phyloP scores from a whole-genome alignment of 2,329 filamentous ascomycete genomes.

The Penicillium hordei region DNA sequence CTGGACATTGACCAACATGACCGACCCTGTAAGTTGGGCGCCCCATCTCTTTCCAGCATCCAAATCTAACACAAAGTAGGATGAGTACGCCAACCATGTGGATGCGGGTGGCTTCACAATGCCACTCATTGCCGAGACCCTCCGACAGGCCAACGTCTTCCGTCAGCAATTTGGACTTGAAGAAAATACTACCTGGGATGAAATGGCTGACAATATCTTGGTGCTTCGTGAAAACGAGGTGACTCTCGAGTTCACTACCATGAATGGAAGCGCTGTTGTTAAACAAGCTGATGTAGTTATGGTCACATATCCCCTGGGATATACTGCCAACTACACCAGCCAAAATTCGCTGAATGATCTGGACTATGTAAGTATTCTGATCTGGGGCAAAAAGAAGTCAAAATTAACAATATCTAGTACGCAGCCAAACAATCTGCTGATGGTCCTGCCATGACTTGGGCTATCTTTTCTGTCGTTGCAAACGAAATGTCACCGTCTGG shows the following conservation, averaged over 20 bases:
- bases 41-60: neutral
- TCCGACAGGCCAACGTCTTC: conserved; percentile 59
- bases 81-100: conserved; percentile 67
- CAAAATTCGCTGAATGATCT: conserved; percentile 56
- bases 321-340: conserved; percentile 54
- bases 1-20: conserved; percentile 62
- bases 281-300: conserved; percentile 72
- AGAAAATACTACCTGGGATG: conserved; percentile 58
- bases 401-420: conserved; percentile 47
- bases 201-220: conserved; percentile 57
- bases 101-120: conserved; percentile 70
- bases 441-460: conserved; percentile 72
- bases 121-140: conserved; percentile 57
- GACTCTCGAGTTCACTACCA: conserved; percentile 63
- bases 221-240: conserved; percentile 60
- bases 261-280: conserved; percentile 66
- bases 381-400: neutral
- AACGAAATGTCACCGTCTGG: conserved; percentile 65
- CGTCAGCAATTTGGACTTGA: conserved; percentile 56
- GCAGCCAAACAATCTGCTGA: conserved; percentile 66
- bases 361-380: conserved; percentile 54
- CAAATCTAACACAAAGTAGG: conserved; percentile 34
- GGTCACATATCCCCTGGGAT: conserved; percentile 64
- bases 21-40: conserved; percentile 61
- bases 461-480: conserved; percentile 66